Base-by-base conservation (phyloP, 257 asterid genomes). In the Solanum raphanifolium region DNA sequence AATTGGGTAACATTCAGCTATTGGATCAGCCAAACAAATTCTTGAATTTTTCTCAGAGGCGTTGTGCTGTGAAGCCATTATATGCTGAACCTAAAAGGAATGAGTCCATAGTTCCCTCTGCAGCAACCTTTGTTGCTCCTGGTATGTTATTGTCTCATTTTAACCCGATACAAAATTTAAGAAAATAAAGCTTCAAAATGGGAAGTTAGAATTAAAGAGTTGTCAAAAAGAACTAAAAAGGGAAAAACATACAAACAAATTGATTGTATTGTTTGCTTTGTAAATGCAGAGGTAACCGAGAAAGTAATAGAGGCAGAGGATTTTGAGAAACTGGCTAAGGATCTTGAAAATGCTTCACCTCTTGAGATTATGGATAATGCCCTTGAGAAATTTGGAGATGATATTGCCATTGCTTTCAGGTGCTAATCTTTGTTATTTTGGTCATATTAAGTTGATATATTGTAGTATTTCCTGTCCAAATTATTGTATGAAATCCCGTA, bases 351-450 rank as follows among this genome's bases (percentile, higher is more conserved):
- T 85, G 93, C 95, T 65, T 93, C 96, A 58, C 96, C 95, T 23
- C 93, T 92, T 38, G 92, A 92, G 92, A 90, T 93, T 48, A 92
- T 93, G 91, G 95, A 93, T 46, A 91, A 86, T 84, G 95, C 96
- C 43, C 95, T 93, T 38, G 92, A 88, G 81, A 92, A 58, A 60
- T 92, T 92, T 85, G 96, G 95, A 23, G 88, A 91, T 83, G 95
- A 91, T 43, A 92, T 93, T 5, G 96, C 94, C 3, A 93, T 93
- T 91, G 96, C 99, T 87, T 96, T 96, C 91, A 95, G 99, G 99
- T 96, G 92, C 66, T 78, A 13, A 13, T 41, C 15, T n/a, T 25
- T 39, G 60, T n/a, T 39, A 69, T 68, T 39, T 36, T 21, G 9
- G 60, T 76, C 25, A 9, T 39, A 76, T n/a, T 29, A 32, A 71